Conservation (phyloP, 2,329 filamentous ascomycete genomes). For the Colletotrichum navitas region DNA sequence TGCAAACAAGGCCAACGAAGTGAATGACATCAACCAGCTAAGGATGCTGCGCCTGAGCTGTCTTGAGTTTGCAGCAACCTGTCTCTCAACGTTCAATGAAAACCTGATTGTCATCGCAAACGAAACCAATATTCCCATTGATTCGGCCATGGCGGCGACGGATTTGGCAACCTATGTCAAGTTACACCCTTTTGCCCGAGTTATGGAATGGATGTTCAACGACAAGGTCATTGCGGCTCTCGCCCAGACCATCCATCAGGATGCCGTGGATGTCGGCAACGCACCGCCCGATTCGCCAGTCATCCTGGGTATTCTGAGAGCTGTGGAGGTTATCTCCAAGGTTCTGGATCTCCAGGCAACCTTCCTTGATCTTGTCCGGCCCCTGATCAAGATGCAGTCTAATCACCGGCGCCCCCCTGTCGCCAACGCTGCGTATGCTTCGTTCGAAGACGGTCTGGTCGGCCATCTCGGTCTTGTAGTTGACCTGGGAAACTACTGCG, state of each 20-base stretch:
- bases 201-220: slow-evolving; percentile 99
- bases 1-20: slow-evolving; percentile 73
- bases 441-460: slow-evolving; percentile 91
- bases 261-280: slow-evolving; percentile 77
- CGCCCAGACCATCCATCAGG: slow-evolving; percentile 83
- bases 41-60: slow-evolving; percentile 83
- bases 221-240: slow-evolving; percentile 85
- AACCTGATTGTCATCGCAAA: slow-evolving; percentile 89
- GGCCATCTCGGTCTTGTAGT: slow-evolving; percentile 84
- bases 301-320: slow-evolving; percentile 81
- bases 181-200: slow-evolving; percentile 90
- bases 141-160: slow-evolving; percentile 79
- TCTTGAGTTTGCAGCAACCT: slow-evolving; percentile 84
- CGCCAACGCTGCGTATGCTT: slow-evolving; percentile 82
- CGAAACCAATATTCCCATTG: slow-evolving; percentile 80
- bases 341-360: slow-evolving; percentile 91
- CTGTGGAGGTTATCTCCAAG: slow-evolving; percentile 86
- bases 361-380: slow-evolving; percentile 89
- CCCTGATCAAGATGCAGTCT: slow-evolving; percentile 77
- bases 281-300: slow-evolving; percentile 83
- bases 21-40: slow-evolving; percentile 75
- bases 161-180: slow-evolving; percentile 84
- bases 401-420: slow-evolving; percentile 71
- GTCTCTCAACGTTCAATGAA: slow-evolving; percentile 91
- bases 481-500: slow-evolving; percentile 87